Base-by-base conservation (phyloP, 2,329 filamentous ascomycete genomes). In the Aureobasidium melanogenum region DNA sequence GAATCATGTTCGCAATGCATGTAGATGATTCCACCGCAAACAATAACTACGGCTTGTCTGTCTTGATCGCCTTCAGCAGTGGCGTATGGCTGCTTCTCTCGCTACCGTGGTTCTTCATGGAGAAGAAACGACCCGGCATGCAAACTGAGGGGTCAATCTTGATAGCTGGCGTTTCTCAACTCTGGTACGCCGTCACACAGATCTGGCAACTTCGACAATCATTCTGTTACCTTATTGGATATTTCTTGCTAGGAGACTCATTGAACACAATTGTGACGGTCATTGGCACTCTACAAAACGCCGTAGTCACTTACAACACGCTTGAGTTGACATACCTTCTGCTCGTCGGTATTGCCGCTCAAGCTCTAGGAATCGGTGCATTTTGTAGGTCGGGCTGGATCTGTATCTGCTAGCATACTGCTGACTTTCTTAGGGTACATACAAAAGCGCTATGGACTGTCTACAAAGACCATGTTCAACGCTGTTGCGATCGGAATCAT, bases 221-320 rank as follows among this genome's bases (percentile, higher is more conserved):
- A 64, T 70, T 88, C 30, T 75, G 87, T 19, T 88, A 88, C 69
- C 78, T 89, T 0, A 78, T 84, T 44, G 84, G 79, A 3, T 88
- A 87, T 68, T 88, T 88, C 68, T 75, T 88, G 1, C 79, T 88
- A 0, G 85, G 84, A n/a, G 86, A 88, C 71, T 85, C 82, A 1
- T 76, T 88, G 38, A 88, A 88, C 69, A 89, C 86, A 0, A 87
- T 85, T 0, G 83, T 88, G 5, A 88, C 86, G 0, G 84, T 88
- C 24, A 84, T 88, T 34, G 78, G 75, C 0, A 88, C 84, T 0
- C 71, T 88, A 5, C 86, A 88, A 67, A 88, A 88, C 65, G 77
- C 77, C 38, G 80, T 88, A 4, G 84, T 88, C 3, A 76, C 79
- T 3, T 88, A 87, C 71, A 84, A 86, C 67, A 85, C 84, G 0